Conservation (phyloP, 257 asterid species). For the Capsicum baccatum region DNA sequence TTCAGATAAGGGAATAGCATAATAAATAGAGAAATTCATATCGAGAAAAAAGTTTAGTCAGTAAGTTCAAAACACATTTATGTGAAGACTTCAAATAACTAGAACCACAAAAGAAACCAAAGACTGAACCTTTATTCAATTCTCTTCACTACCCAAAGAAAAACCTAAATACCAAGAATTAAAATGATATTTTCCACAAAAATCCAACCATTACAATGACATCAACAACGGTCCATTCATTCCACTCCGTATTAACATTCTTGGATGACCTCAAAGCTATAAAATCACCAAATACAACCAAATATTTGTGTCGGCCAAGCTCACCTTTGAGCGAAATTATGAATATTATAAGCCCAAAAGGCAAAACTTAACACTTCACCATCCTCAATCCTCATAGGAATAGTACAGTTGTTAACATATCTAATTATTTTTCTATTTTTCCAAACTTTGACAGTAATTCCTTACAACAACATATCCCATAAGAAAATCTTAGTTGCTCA, state of each 20-base stretch:
- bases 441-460: background rate
- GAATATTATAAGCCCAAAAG: background rate
- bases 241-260: background rate
- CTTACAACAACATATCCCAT: too few relatives aligned
- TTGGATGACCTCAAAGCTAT: background rate
- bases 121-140: background rate
- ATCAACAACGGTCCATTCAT: background rate
- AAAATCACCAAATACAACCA: conserved; percentile 2
- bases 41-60: background rate
- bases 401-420: background rate
- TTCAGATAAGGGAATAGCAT: conserved; percentile 12
- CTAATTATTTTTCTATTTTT: background rate
- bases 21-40: background rate
- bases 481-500: too few relatives aligned
- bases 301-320: background rate
- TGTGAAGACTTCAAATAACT: background rate
- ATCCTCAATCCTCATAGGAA: background rate
- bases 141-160: background rate
- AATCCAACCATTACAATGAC: conserved; percentile 6
- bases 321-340: conserved; percentile 8
- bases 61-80: background rate
- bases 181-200: background rate
- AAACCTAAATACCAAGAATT: background rate
- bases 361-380: background rate
- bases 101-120: background rate